Evolutionary conservation across 108 stramenopile species (phyloP), one percentile per base, ranked within the genome.

Genomic region (Nitzschia palea): DNA sequence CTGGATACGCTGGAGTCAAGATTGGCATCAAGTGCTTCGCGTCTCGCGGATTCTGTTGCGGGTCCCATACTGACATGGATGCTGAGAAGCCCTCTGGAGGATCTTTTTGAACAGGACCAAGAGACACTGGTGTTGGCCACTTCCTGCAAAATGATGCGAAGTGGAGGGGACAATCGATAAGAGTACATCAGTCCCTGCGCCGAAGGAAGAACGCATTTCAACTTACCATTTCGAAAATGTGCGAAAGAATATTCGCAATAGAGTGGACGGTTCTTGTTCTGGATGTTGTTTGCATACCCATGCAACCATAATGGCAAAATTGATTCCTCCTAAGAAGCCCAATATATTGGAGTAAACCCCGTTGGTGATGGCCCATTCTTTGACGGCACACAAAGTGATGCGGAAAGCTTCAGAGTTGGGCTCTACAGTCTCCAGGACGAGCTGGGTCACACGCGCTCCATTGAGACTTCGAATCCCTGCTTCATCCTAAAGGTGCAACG

Each of bases 1-100:
- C 78, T 10, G 98, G 98, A 75, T 96, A 98, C 25, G 90, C 94
- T 1, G 98, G 98, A 2, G 98, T 99, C 68, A 99, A 88, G 69
- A 99, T 97, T 6, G 98, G 98, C 90, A 90, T 93, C 18, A 91
- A 51, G 37, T 94, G 93, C 8, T 54, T 80, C 3, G 86, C 53
- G 69, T 95, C 97, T 6, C 91, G 68, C 35, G 65, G 82, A 68
- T 94, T 88, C 2, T 59, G 59, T 2, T 48, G 36, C 20, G 95
- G 95, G 70, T 96, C 86, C 93, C 94, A 95, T 10, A 86, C 85
- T 5, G 78, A 69, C 56, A 83, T 68, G 3, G 35, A 48, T 18
- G 44, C 50, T 6, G 53, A 33, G 2, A 78, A 78, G 36, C 36
- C 54, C 15, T 33, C 29, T 47, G 72, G 62, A 28, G 66, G 64